These are phyloP conservation scores for Sporothrix inflata DNA, from an alignment of 2,329 filamentous ascomycete species.

Conservation along the genomic window DNA sequence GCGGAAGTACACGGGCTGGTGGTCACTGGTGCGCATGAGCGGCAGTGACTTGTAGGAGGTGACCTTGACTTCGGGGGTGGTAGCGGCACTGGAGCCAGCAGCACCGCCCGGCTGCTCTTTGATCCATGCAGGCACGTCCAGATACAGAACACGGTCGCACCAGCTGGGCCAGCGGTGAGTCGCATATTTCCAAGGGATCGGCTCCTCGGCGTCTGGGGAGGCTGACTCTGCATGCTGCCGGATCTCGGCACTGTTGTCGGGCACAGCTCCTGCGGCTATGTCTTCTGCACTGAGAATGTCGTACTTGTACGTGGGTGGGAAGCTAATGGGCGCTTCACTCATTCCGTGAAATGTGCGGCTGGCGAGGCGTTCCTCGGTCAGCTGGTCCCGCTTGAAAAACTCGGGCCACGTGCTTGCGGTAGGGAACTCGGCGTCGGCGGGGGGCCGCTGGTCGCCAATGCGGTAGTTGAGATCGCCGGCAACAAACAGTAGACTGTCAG, in stretches of 20 bases:
- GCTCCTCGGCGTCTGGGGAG: conserved; percentile 33
- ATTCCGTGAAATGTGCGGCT: conserved; percentile 78
- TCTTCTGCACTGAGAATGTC: conserved; percentile 44
- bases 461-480: conserved; percentile 96
- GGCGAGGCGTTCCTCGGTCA: conserved; percentile 69
- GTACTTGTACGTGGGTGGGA: conserved; percentile 96
- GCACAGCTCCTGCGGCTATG: conserved; percentile 39
- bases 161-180: conserved; percentile 85
- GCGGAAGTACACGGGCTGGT: conserved; percentile 79
- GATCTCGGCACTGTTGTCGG: conserved; percentile 39
- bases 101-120: conserved; percentile 32
- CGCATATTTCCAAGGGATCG: conserved; percentile 71
- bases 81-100: conserved; percentile 2
- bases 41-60: conserved; percentile 75
- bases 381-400: conserved; percentile 77
- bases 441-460: conserved; percentile 69
- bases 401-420: conserved; percentile 65
- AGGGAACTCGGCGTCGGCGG: conserved; percentile 64
- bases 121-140: conserved; percentile 63
- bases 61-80: conserved; percentile 49
- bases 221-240: conserved; percentile 27
- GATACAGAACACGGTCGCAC: conserved; percentile 88
- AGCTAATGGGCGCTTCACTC: conserved; percentile 71
- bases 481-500: conserved; percentile 78
- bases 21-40: conserved; percentile 81